Percentiles rank a stretch among this genome's conserved stretches.
These are phyloP conservation scores for Lachancea kluyveri DNA, from an alignment of 805 yeast species.

Conservation along the genomic window DNA sequence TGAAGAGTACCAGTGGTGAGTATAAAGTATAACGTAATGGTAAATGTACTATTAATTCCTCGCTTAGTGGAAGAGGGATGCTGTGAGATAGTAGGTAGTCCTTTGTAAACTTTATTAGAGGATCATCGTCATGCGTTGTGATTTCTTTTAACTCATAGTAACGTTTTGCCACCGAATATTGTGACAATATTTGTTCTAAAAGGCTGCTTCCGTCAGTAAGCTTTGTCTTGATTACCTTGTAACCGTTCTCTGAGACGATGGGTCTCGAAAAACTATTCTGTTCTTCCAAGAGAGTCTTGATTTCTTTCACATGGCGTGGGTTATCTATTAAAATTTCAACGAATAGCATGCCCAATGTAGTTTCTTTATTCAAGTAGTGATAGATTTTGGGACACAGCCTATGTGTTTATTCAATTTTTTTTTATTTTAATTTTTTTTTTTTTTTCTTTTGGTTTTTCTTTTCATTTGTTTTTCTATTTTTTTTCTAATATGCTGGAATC, in stretches of 20 bases:
- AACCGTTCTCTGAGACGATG: slow-evolving; percentile 12
- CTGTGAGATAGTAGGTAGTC: slow-evolving; percentile 5
- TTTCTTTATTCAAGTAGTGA: too few relatives aligned
- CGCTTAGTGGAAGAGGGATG: slow-evolving; percentile 1
- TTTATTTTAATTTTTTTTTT: too few relatives aligned
- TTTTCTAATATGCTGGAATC: too few relatives aligned
- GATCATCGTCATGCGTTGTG: too few relatives aligned
- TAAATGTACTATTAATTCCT: slow-evolving; percentile 12
- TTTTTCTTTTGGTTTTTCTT: too few relatives aligned
- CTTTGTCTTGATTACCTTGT: slow-evolving; percentile 20
- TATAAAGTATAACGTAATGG: slow-evolving; percentile 52
- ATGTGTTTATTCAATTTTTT: too few relatives aligned
- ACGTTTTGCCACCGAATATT: slow-evolving; percentile 3
- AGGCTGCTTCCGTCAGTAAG: slow-evolving; percentile 7
- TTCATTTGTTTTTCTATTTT: too few relatives aligned
- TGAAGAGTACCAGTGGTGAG: slow-evolving; percentile 59
- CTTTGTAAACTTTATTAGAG: slow-evolving; percentile 9
- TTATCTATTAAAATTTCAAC: slow-evolving; percentile 20
- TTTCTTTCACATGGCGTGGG: slow-evolving; percentile 12
- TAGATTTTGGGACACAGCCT: too few relatives aligned
- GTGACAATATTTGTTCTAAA: slow-evolving; percentile 5
- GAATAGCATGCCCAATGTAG: too few relatives aligned
- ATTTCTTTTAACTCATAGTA: slow-evolving; percentile 9
- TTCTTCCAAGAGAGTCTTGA: slow-evolving; percentile 22
- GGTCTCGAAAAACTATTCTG: slow-evolving; percentile 20